Base-by-base conservation (phyloP, 371 early-diverging fungal species). In the Mortierella sp. region DNA sequence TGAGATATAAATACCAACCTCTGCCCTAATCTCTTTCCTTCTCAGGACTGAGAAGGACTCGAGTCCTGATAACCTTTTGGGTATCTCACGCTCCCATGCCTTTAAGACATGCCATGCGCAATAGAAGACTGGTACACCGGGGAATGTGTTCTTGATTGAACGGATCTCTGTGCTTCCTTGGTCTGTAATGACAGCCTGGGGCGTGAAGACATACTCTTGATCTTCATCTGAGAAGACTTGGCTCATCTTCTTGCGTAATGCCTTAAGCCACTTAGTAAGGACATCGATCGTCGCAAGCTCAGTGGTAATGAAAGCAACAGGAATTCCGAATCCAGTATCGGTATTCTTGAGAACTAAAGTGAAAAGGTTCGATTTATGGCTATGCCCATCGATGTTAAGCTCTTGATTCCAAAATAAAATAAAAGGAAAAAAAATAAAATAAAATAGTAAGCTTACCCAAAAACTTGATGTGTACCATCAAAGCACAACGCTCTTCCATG, bases 21-120 rank as follows among this genome's bases (percentile, higher is more conserved):
- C 28, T 35, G 45, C 55, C 32, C 51, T 70, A 7, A 57, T 45
- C 19, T 45, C 42, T 8, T 42, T 32, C 56, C 65, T 61, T 60
- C 34, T 34, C n/a, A 23, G 49, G 31, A 23, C 43, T 22, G 23
- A 19, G 29, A 45, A 31, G 29, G 19, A 19, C 13, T 15, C 51
- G 19, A 58, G n/a, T 15, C 70, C 63, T 6, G 28, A 35, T 35
- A 65, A 40, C 23, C 47, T 57, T 6, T 23, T 37, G 35, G 23
- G 56, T 55, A 40, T 32, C 51, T 63, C 63, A 12, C 58, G 34
- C 29, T 63, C 66, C 58, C 73, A 72, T n/a, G 28, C 62, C 35
- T 57, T 61, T 40, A 62, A 22, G 35, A 66, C 58, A 51, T 72
- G 73, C 73, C 73, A 66, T n/a, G 66, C 73, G 23, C 64, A 64